phyloP scores from a whole-genome alignment of 306 rosid genomes.

The Leucaena leucocephala region DNA sequence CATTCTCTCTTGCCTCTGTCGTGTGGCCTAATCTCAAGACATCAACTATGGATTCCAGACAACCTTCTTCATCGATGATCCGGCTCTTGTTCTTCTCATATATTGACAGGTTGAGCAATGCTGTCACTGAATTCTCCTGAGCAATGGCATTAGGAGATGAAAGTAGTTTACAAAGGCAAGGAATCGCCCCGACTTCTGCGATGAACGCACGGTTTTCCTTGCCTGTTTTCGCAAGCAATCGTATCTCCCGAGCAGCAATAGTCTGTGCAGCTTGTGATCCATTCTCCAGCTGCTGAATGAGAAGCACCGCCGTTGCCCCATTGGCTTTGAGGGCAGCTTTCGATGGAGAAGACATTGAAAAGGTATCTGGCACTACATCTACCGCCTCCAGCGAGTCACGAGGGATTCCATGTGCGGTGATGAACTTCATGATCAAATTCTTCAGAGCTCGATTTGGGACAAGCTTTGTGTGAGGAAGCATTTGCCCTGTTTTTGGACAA shows the following conservation, averaged over 20 bases:
- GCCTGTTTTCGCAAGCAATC: conserved; percentile 87
- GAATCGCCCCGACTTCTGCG: conserved; percentile 95
- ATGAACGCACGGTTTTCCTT: conserved; percentile 84
- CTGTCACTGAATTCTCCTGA: conserved; percentile 94
- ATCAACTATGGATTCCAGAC: conserved; percentile 71
- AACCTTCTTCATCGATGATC: conserved; percentile 80
- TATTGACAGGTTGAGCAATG: conserved; percentile 88
- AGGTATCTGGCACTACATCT: conserved; percentile 53
- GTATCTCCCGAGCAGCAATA: conserved; percentile 83
- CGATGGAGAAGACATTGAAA: conserved; percentile 65
- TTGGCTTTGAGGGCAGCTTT: conserved; percentile 79
- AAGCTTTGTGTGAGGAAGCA: conserved; percentile 66
- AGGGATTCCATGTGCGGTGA: conserved; percentile 76
- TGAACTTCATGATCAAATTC: conserved; percentile 88
- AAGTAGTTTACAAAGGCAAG: conserved; percentile 68
- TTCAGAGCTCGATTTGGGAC: conserved; percentile 79
- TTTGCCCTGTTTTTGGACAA: conserved; percentile 91
- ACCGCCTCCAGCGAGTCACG: conserved; percentile 64
- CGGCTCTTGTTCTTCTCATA: conserved; percentile 82
- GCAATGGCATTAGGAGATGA: conserved; percentile 69
- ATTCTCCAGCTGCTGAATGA: conserved; percentile 70
- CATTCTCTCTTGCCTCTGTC: conserved; percentile 91
- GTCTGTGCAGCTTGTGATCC: conserved; percentile 67
- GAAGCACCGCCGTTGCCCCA: conserved; percentile 66
- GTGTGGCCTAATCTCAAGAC: conserved; percentile 85